Evolutionary conservation across 306 rosid species (phyloP), one percentile per base, ranked within the genome.

Genomic region (Coriaria nepalensis): DNA sequence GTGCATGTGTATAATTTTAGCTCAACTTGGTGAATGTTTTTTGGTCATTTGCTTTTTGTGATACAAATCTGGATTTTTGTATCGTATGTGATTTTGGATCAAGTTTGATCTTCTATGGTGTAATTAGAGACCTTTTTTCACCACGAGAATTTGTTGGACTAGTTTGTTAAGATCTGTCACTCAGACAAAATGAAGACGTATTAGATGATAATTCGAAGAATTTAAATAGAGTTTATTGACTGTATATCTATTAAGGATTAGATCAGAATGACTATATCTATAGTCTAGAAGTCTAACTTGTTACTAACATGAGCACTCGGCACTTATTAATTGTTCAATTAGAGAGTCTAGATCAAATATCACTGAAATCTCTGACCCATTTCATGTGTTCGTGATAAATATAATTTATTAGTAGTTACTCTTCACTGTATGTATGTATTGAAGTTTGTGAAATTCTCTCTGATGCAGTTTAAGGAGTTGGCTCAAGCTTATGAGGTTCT

Each of bases 401-500:
- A 20, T 20, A 20, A 20, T 20, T 1, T 20, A 20, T 20, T 20
- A 20, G 29, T 3, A 20, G 29, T 20, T 20, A 20, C 29, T 3
- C 3, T 20, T 20, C 29, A 20, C 3, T 1, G 29, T 20, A 20
- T 20, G 29, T 3, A 20, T 3, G 29, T 20, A 20, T 20, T 20
- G 29, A 20, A 20, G 2, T 20, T 20, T 20, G 29, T 20, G 29
- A 45, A 45, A 45, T 13, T n/a, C 20, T 10, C 35, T n/a, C 6
- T 35, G 6, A 7, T 47, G 35, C 55, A 84, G 94, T 85, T 85
- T 59, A 85, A 85, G 40, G 95, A 85, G 80, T 58, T 85, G 72
- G 93, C 87, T 5, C 93, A 81, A 64, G 95, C 95, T 46, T 85
- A 85, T 13, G 93, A 85, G 74, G 93, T 85, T 67, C 68, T 85